These are phyloP conservation scores for Sarcocystis neurona DNA, from an alignment of 169 alveolate species.

Conservation along the genomic window DNA sequence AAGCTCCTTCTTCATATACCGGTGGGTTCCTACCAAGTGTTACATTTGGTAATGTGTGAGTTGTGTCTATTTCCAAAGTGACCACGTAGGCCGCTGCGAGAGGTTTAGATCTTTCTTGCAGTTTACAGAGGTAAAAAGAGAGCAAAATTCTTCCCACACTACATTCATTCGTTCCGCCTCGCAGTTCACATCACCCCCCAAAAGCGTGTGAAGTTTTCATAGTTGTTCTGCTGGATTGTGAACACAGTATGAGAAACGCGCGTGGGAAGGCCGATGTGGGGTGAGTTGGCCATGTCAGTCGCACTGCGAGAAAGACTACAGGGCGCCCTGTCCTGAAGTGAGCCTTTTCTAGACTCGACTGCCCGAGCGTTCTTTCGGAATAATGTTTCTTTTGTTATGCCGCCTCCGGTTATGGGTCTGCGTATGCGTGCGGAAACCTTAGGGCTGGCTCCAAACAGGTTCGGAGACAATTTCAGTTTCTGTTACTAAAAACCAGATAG, in stretches of 20 bases:
- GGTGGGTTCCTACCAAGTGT: background rate
- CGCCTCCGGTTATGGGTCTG: too few relatives aligned
- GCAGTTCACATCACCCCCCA: background rate
- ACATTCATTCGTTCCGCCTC: background rate
- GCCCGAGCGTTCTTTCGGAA: too few relatives aligned
- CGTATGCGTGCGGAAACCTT: too few relatives aligned
- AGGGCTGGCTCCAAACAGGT: conserved; percentile 57
- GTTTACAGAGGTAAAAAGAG: conserved; percentile 3
- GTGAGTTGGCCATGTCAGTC: conserved; percentile 49
- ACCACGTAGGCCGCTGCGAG: conserved; percentile 41
- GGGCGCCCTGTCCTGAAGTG: conserved; percentile 49
- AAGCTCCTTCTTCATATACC: conserved; percentile 38
- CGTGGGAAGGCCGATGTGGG: conserved; percentile 47
- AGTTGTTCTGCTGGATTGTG: too few relatives aligned
- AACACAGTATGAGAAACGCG: conserved; percentile 40
- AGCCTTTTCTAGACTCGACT: too few relatives aligned
- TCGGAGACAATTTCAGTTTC: background rate
- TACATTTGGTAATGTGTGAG: background rate
- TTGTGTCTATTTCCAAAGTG: background rate
- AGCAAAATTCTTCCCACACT: background rate
- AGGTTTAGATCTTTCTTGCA: background rate
- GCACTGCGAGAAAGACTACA: conserved; percentile 38
- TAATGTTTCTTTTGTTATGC: too few relatives aligned
- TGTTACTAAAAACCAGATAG: too few relatives aligned
- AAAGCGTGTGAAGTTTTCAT: too few relatives aligned